phyloP scores from a whole-genome alignment of 2,329 filamentous ascomycete genomes.

The Fusarium sororula region DNA sequence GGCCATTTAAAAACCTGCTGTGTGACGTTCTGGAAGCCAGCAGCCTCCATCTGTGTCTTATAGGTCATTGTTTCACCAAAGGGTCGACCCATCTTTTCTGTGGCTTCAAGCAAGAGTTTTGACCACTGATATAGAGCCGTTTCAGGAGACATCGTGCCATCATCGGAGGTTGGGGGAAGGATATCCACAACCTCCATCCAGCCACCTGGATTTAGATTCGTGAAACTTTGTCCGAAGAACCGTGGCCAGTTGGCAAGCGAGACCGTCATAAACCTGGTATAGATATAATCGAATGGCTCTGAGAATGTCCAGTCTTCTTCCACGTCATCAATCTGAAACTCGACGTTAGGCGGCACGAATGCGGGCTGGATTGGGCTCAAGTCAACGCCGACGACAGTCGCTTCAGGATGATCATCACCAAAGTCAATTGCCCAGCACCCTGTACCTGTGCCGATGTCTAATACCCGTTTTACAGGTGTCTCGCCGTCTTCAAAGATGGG shows the following conservation, averaged over 20 bases:
- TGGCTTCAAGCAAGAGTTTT: conserved; percentile 38
- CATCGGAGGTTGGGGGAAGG: conserved; percentile 2
- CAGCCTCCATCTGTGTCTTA: conserved; percentile 51
- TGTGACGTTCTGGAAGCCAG: conserved; percentile 60
- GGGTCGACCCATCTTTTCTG: conserved; percentile 40
- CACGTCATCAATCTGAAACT: conserved; percentile 40
- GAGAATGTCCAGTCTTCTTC: conserved; percentile 38
- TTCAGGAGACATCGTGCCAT: conserved; percentile 17
- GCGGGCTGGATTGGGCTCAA: conserved; percentile 33
- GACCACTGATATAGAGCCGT: conserved; percentile 33
- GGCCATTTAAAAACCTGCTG: conserved; percentile 58
- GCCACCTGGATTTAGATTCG: conserved; percentile 32
- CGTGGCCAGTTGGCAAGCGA: conserved; percentile 28
- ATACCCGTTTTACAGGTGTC: conserved; percentile 18
- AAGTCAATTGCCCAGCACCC: conserved; percentile 42
- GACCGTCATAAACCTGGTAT: conserved; percentile 33
- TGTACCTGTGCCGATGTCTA: conserved; percentile 40
- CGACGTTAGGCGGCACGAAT: conserved; percentile 34
- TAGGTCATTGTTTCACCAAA: conserved; percentile 31
- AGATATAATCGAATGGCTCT: conserved; percentile 39
- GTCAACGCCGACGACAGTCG: conserved; percentile 28
- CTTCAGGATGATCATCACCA: conserved; percentile 28
- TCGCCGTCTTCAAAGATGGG: conserved; percentile 7
- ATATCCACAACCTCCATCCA: conserved; percentile 40
- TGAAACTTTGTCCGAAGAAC: conserved; percentile 32